A percentile compares a stretch with the other conserved stretches of the same genome.
Evolutionary conservation across 2,329 filamentous ascomycete genomes (phyloP).

Genomic region (Aspergillus udagawae): DNA sequence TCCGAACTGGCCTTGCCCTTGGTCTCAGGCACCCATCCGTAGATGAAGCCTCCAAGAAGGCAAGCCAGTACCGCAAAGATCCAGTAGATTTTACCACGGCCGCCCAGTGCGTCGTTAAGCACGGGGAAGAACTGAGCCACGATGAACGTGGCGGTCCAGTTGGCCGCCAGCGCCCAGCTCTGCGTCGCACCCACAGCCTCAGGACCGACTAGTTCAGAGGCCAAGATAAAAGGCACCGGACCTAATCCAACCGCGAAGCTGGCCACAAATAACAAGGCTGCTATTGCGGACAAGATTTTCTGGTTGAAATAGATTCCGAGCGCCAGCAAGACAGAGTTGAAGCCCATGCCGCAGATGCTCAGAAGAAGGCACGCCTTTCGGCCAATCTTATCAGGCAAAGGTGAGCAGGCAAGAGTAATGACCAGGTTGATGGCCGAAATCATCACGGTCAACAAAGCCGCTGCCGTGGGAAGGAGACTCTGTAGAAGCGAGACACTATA

Average conservation of each 20-base stretch:
- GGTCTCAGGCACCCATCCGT: slow-evolving; percentile 76
- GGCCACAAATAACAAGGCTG: slow-evolving; percentile 79
- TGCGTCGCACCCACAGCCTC: slow-evolving; percentile 91
- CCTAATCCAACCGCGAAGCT: slow-evolving; percentile 89
- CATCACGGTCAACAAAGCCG: slow-evolving; percentile 77
- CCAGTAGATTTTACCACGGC: slow-evolving; percentile 81
- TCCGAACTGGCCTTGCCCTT: slow-evolving; percentile 78
- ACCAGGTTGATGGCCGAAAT: slow-evolving; percentile 84
- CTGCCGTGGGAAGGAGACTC: slow-evolving; percentile 74
- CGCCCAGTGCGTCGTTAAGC: slow-evolving; percentile 71
- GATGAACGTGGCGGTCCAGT: slow-evolving; percentile 85
- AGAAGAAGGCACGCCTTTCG: slow-evolving; percentile 79
- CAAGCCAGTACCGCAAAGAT: slow-evolving; percentile 76
- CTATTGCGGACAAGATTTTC: slow-evolving; percentile 72
- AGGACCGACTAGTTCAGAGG: slow-evolving; percentile 82
- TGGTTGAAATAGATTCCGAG: slow-evolving; percentile 71
- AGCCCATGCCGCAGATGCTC: slow-evolving; percentile 80
- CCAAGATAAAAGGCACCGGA: slow-evolving; percentile 90
- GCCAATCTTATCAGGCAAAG: slow-evolving; percentile 80
- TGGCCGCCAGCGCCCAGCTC: slow-evolving; percentile 79
- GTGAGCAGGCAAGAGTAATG: slow-evolving; percentile 76
- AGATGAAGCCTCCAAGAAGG: slow-evolving; percentile 67
- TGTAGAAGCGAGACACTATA: slow-evolving; percentile 90
- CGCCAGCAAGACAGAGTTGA: slow-evolving; percentile 71
- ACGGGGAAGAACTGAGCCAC: slow-evolving; percentile 95